These are phyloP conservation scores for Letharia lupina DNA, from an alignment of 495 filamentous ascomycete genomes.

Conservation along the genomic window DNA sequence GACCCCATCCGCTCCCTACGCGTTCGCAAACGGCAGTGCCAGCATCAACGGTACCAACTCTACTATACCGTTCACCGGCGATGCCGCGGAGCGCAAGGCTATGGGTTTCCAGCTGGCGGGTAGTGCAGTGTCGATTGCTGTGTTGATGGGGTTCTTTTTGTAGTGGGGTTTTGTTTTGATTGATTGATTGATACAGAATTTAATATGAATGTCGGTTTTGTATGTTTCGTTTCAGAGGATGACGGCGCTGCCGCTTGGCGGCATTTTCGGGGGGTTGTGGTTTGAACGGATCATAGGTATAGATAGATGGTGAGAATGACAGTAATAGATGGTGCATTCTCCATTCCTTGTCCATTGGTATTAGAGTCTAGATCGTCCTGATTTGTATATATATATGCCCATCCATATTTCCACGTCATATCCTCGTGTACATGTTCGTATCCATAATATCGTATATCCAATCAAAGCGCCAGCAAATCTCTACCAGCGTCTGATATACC, in stretches of 20 bases:
- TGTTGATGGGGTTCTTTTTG: not conserved
- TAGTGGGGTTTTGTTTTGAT: not conserved
- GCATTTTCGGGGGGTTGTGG: not conserved
- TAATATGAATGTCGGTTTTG: not conserved
- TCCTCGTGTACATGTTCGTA: conserved; percentile 9
- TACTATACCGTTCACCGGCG: conserved; percentile 16
- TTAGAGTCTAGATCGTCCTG: not conserved
- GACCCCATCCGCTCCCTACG: conserved; percentile 4
- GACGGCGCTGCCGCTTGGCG: not conserved
- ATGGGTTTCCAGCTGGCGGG: not conserved
- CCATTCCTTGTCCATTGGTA: not conserved
- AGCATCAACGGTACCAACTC: conserved; percentile 10
- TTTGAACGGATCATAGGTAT: not conserved
- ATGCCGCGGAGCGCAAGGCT: not conserved
- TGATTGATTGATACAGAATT: not conserved
- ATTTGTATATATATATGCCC: not conserved
- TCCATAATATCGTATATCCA: conserved; percentile 1
- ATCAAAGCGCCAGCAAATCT: conserved; percentile 14
- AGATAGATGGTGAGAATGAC: not conserved
- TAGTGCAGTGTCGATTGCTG: not conserved
- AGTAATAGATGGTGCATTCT: not conserved
- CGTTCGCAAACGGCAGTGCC: not conserved
- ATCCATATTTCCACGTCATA: conserved; percentile 3
- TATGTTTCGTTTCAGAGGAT: not conserved
- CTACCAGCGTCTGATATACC: not conserved